Percentiles rank a stretch among this genome's conserved stretches.
Conservation (phyloP, 1,139 yeast species). For the Yamadazyma sp. region DNA sequence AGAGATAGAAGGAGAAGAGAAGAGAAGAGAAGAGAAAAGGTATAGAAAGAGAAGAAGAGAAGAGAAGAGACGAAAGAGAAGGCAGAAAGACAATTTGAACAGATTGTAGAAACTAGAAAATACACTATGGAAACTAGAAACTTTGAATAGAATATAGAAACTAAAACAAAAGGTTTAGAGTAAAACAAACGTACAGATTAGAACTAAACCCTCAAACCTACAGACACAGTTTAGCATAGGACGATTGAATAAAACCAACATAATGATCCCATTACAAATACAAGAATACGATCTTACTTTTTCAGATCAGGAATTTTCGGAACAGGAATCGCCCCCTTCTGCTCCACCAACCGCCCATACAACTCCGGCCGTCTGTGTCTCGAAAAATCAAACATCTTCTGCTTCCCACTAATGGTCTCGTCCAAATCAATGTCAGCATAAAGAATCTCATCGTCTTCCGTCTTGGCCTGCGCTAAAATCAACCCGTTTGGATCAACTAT, state of each 20-base stretch:
- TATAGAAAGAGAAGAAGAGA: background rate
- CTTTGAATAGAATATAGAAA: no score
- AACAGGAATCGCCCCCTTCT: constrained; percentile 16
- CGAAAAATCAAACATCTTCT: constrained; percentile 30
- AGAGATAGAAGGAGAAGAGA: background rate
- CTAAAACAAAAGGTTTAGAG: no score
- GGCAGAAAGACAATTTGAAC: background rate
- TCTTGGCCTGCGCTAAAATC: constrained; percentile 28
- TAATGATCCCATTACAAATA: no score
- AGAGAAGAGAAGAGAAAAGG: background rate
- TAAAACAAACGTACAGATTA: no score
- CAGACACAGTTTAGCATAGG: no score
- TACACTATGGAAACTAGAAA: no score
- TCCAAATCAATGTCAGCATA: constrained; percentile 31
- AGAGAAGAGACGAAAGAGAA: background rate
- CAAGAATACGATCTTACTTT: no score
- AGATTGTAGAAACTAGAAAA: no score
- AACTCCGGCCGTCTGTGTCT: constrained; percentile 33
- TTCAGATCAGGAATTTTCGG: no score
- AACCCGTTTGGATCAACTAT: constrained; percentile 32
- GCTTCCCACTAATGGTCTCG: constrained; percentile 27
- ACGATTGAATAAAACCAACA: no score
- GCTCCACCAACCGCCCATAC: constrained; percentile 21
- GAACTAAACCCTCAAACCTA: no score
- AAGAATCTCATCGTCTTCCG: constrained; percentile 29